Evolutionary conservation across 2,329 filamentous ascomycete species (phyloP).

Genomic region (Exophiala bonariae): DNA sequence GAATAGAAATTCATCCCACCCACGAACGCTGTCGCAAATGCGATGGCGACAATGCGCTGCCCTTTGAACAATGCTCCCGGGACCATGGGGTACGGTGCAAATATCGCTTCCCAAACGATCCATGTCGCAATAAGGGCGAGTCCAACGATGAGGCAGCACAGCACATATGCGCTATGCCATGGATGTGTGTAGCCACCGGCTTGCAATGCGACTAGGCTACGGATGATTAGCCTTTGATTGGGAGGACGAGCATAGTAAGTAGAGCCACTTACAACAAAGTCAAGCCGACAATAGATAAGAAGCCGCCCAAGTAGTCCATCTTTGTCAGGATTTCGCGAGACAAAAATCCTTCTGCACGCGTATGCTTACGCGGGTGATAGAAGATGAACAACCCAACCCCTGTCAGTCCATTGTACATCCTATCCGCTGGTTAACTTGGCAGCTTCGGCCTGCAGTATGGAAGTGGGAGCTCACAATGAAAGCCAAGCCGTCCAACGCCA

Average conservation of each 20-base stretch:
- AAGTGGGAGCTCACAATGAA: conserved; percentile 13
- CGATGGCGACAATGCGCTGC: conserved; percentile 21
- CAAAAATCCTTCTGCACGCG: conserved; percentile 10
- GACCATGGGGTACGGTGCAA: conserved; percentile 21
- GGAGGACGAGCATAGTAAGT: neutral
- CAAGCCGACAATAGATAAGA: conserved; percentile 18
- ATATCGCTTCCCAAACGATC: conserved; percentile 18
- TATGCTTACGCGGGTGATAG: conserved; percentile 20
- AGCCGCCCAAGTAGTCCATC: conserved; percentile 21
- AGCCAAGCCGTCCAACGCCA: conserved; percentile 25
- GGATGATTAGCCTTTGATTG: neutral
- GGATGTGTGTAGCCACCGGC: conserved; percentile 23
- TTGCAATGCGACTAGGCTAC: conserved; percentile 21
- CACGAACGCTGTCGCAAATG: conserved; percentile 22
- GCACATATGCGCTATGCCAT: conserved; percentile 20
- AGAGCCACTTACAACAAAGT: conserved; percentile 15
- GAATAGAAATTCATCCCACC: conserved; percentile 25
- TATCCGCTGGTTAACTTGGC: neutral
- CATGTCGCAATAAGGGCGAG: conserved; percentile 14
- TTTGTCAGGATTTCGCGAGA: conserved; percentile 12
- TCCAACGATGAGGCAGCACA: conserved; percentile 18
- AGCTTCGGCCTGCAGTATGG: neutral
- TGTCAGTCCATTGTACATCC: conserved; percentile 18
- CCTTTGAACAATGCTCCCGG: conserved; percentile 23
- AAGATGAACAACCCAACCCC: conserved; percentile 11